A percentile compares a stretch with the other conserved stretches of the same genome.
Conservation (phyloP, 2,329 filamentous ascomycete genomes). For the Sphaceloma murrayae region DNA sequence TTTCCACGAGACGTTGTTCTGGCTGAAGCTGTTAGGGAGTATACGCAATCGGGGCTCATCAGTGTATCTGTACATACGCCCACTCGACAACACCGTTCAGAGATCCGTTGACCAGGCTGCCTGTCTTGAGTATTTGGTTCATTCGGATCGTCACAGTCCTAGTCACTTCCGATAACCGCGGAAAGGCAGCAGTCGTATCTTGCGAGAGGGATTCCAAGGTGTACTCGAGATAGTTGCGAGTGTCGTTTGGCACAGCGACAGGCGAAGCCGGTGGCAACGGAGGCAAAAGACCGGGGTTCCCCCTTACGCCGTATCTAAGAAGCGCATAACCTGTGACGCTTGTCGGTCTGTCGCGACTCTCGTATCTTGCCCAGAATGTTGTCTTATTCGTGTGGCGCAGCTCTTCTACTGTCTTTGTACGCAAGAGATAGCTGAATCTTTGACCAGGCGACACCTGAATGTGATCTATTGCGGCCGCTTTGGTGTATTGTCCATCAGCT, state of each 20-base stretch:
- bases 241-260: constrained; percentile 23
- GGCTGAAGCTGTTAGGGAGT: neutral
- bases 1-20: constrained; percentile 9
- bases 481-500: constrained; percentile 47
- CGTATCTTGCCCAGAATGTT: constrained; percentile 37
- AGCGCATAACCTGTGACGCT: constrained; percentile 42
- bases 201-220: constrained; percentile 28
- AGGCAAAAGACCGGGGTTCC: constrained; percentile 13
- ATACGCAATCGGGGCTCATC: neutral
- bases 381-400: neutral
- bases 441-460: constrained; percentile 51
- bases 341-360: constrained; percentile 42
- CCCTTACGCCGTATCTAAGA: constrained; percentile 35
- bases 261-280: constrained; percentile 20
- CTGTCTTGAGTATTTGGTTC: constrained; percentile 2
- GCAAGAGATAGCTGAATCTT: constrained; percentile 49
- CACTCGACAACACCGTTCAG: constrained; percentile 9
- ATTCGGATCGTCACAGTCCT: constrained; percentile 28
- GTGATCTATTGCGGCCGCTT: constrained; percentile 38
- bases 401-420: constrained; percentile 21
- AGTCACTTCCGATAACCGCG: constrained; percentile 28
- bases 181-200: constrained; percentile 25
- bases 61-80: constrained; percentile 9
- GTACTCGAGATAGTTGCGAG: constrained; percentile 33
- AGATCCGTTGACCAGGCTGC: constrained; percentile 6